Base-by-base conservation (phyloP, 306 rosid species). In the Boehmeria nivea region DNA sequence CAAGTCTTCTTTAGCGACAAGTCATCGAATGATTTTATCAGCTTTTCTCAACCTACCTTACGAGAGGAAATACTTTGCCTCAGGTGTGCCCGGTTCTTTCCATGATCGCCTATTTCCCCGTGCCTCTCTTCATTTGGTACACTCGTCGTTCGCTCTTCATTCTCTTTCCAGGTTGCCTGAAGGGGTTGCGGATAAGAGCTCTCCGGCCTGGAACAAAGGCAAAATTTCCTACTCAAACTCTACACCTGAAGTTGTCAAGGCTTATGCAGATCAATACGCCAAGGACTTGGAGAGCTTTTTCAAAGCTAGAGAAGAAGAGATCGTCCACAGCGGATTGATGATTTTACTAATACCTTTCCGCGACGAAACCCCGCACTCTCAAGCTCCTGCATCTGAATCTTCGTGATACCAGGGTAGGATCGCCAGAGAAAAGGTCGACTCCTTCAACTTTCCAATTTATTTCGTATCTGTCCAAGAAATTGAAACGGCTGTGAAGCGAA, bases 1-100 rank as follows among this genome's bases (percentile, higher is more conserved):
- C 77, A 76, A 18, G 71, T 71, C 1, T 61, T 71, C 46, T n/a
- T n/a, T n/a, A n/a, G n/a, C n/a, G n/a, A n/a, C n/a, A n/a, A n/a
- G n/a, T n/a, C n/a, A n/a, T n/a, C 46, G 3, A 76, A 76, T 48
- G 82, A 76, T 45, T 76, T 72, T 65, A 72, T 58, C 42, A 52
- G 2, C 57, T 27, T 51, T 51, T 51, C 39, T 7, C 37, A 25
- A 12, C 39, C 57, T 51, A 13, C 57, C 57, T 51, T 20, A 13
- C 2, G 23, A 51, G 27, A 51, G 57, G 38, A 16, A 17, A 15
- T 51, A 51, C 17, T 51, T 51, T 26, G 57, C 57, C 18, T 1
- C 34, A 4, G 57, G 57, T 1, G 19, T 51, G 36, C 57, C 57
- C 6, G 57, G 73, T 8, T 68, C 73, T 43, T 68, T 68, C 43